Evolutionary conservation across 352 stramenopile genomes (phyloP).

Genomic region (Globisporangium takayamanum): DNA sequence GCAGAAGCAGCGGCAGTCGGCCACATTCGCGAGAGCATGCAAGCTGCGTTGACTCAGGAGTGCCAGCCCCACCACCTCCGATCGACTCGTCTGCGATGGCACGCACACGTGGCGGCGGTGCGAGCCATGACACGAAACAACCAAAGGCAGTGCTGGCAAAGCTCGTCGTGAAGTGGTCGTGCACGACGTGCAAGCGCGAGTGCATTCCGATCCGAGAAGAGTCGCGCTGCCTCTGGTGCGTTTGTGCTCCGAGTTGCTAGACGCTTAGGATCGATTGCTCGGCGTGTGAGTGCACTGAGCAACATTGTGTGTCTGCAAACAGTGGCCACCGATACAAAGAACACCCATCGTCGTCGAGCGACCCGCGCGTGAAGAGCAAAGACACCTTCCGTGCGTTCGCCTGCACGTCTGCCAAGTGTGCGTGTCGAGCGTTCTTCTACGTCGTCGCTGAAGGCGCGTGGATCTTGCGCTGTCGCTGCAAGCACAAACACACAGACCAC

Average conservation of each 20-base stretch:
- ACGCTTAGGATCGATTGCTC: too few species aligned
- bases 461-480: conserved; percentile 76
- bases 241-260: background rate
- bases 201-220: conserved; percentile 75
- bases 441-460: conserved; percentile 75
- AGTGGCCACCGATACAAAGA: conserved; percentile 78
- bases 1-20: too few species aligned
- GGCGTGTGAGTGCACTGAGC: background rate
- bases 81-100: too few species aligned
- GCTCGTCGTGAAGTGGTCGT: conserved; percentile 58
- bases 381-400: conserved; percentile 34
- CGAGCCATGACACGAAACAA: background rate
- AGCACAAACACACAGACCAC: conserved; percentile 77
- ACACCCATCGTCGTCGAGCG: conserved; percentile 29
- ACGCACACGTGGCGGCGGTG: background rate
- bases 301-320: background rate
- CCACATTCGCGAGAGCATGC: too few species aligned
- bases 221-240: conserved; percentile 66
- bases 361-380: conserved; percentile 33
- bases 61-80: too few species aligned
- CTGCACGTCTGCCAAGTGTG: conserved; percentile 51
- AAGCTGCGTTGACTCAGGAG: too few species aligned
- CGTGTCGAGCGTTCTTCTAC: conserved; percentile 63
- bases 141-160: conserved; percentile 17
- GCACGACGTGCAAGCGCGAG: conserved; percentile 49